Percentiles rank a stretch among this genome's conserved stretches.
Evolutionary conservation across 306 rosid genomes (phyloP).

Genomic region (Cucumis melo): DNA sequence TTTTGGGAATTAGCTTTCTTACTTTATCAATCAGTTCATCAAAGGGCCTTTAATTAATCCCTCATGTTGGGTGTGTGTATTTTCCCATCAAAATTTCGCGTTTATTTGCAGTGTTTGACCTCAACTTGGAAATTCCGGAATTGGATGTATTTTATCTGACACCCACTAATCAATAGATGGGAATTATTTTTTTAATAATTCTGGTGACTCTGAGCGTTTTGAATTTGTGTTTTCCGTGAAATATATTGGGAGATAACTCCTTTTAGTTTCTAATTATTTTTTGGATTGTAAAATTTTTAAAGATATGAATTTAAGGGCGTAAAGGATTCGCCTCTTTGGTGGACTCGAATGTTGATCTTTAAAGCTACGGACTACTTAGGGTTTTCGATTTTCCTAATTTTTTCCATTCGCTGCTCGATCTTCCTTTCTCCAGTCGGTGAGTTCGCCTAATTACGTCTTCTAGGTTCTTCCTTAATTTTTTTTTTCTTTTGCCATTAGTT

Average conservation of each 20-base stretch:
- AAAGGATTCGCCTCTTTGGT: conserved; percentile 35
- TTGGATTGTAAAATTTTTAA: conserved; percentile 1
- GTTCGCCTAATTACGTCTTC: conserved; percentile 6
- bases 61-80: not conserved
- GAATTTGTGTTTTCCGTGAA: conserved; percentile 1
- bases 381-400: conserved; percentile 20
- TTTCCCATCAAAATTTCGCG: not conserved
- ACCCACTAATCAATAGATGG: conserved; percentile 7
- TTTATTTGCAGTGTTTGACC: not conserved
- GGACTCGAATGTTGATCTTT: conserved; percentile 19
- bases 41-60: conserved; percentile 9
- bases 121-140: not conserved
- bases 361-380: conserved; percentile 21
- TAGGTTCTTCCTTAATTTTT: not conserved
- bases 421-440: conserved; percentile 20
- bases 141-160: conserved; percentile 8
- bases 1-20: not conserved
- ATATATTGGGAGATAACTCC: not conserved
- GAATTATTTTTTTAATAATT: conserved; percentile 5
- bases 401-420: conserved; percentile 18
- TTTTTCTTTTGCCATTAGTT: not conserved
- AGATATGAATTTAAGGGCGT: conserved; percentile 26
- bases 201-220: conserved; percentile 4
- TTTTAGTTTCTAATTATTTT: conserved; percentile 7
- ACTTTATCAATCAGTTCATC: conserved; percentile 9